Conservation (phyloP, 2,329 filamentous ascomycete species). For the Fusarium chaquense region DNA sequence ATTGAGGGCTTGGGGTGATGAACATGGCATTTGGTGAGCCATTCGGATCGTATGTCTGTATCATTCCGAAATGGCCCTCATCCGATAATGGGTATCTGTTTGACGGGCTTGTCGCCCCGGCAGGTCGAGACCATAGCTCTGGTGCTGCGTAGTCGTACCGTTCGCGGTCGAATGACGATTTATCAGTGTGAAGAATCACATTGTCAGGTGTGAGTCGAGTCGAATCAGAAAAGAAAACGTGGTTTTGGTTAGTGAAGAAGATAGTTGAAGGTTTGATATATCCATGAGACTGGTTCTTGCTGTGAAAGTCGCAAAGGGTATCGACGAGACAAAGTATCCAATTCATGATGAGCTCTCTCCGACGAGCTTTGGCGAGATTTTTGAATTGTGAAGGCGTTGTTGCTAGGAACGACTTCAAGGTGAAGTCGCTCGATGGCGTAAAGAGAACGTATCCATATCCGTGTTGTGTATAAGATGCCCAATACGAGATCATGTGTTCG, state of each 20-base stretch:
- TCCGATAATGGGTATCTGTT: conserved; percentile 54
- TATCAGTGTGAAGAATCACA: conserved; percentile 57
- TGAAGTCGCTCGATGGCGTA: conserved; percentile 74
- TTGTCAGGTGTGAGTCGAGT: conserved; percentile 60
- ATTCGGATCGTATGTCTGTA: conserved; percentile 46
- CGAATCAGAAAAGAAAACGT: conserved; percentile 76
- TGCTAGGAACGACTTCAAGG: conserved; percentile 74
- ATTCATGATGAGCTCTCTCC: conserved; percentile 72
- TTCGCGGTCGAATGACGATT: conserved; percentile 72
- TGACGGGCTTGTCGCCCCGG: conserved; percentile 52
- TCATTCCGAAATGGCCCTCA: conserved; percentile 53
- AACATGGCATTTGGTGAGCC: conserved; percentile 51
- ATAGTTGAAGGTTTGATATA: conserved; percentile 79
- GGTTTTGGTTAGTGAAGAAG: conserved; percentile 72
- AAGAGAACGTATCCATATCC: conserved; percentile 74
- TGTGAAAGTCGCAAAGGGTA: conserved; percentile 75
- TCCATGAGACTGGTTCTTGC: conserved; percentile 71
- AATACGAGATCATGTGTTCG: conserved; percentile 77
- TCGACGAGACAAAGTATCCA: conserved; percentile 82
- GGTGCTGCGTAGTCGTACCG: conserved; percentile 79
- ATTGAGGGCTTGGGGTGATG: conserved; percentile 56
- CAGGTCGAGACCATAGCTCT: conserved; percentile 68
- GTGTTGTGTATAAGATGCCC: conserved; percentile 76
- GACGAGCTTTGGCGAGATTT: conserved; percentile 69
- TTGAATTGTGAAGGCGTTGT: conserved; percentile 72